Evolutionary conservation across 306 rosid genomes (phyloP), one percentile per base, ranked within the genome.

Genomic region (Lotus japonicus): DNA sequence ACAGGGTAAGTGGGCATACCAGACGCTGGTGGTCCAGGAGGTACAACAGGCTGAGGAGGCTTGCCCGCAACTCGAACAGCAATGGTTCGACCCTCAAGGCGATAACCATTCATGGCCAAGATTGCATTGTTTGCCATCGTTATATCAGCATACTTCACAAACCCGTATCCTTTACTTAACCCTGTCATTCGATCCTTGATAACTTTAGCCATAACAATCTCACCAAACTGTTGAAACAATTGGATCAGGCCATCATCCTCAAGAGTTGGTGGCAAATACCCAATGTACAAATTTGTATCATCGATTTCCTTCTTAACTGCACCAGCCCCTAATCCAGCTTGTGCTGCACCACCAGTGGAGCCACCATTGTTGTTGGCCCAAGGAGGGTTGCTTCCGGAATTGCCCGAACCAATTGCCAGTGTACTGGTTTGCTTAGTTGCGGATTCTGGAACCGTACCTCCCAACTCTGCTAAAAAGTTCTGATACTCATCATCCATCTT

Each of bases 41-140:
- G 92, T 50, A 86, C 90, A 44, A 76, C 81, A 60, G 99, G 95
- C 86, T 90, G 97, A 33, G 97, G 99, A 54, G 99, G 99, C 89
- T 83, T 87, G 60, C 99, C 99, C 19, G 99, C 97, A 49, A 94
- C 97, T 79, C 99, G 82, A 66, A 94, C 99, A 26, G 99, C 99
- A 81, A 94, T 90, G 28, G 97, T 90, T 72, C 97, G 82, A 17
- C 96, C 96, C 74, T 90, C 99, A 9, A 94, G 86, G 66, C 90
- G 96, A 79, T 82, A 90, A 65, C 97, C 99, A 75, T 88, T 94
- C 99, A 94, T 94, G 75, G 90, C 86, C 36, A 73, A 42, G 58
- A 85, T 94, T 19, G 97, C 99, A 76, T 73, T 88, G 77, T 94
- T 94, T 39, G 99, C 99, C 97, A 88, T 90, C 49, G 90, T 95